phyloP scores from a whole-genome alignment of 2,329 filamentous ascomycete genomes.

The Sphaerulina vaccinii region DNA sequence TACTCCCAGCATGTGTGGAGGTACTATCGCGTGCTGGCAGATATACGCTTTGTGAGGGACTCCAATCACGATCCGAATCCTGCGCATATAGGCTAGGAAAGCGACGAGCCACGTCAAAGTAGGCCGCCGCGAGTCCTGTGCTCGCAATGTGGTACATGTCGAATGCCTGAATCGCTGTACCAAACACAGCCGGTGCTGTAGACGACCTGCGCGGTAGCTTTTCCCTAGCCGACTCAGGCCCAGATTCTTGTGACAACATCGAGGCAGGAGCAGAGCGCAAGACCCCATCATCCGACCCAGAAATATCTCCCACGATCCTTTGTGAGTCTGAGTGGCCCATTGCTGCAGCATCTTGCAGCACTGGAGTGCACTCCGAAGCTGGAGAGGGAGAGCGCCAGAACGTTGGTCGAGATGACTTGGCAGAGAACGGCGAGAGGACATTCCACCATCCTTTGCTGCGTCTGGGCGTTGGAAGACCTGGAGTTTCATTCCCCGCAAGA shows the following conservation, averaged over 20 bases:
- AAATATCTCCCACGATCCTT: too few species aligned
- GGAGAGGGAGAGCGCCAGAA: conserved; percentile 33
- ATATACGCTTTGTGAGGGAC: conserved; percentile 31
- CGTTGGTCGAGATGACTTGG: conserved; percentile 20
- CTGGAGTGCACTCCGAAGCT: conserved; percentile 17
- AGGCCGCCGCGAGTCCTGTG: conserved; percentile 36
- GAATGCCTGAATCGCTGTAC: conserved; percentile 18
- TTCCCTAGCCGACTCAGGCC: neutral
- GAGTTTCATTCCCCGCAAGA: conserved; percentile 1
- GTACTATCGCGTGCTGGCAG: conserved; percentile 2
- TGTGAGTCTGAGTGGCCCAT: conserved; percentile 27
- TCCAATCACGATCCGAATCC: conserved; percentile 18
- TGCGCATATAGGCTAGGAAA: conserved; percentile 23
- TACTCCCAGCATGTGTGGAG: neutral
- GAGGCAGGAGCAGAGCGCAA: conserved; percentile 27
- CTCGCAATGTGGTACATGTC: conserved; percentile 37
- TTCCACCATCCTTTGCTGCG: conserved; percentile 75
- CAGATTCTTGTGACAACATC: neutral
- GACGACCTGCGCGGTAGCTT: conserved; percentile 27
- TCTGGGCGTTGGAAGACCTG: conserved; percentile 51
- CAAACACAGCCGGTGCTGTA: conserved; percentile 32
- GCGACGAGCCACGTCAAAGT: conserved; percentile 32
- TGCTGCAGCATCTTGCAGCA: conserved; percentile 27
- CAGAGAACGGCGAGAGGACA: conserved; percentile 67
- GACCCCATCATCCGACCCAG: conserved; percentile 22